Base-by-base conservation (phyloP, 1,139 yeast genomes). In the Tardiomyces blankii region DNA sequence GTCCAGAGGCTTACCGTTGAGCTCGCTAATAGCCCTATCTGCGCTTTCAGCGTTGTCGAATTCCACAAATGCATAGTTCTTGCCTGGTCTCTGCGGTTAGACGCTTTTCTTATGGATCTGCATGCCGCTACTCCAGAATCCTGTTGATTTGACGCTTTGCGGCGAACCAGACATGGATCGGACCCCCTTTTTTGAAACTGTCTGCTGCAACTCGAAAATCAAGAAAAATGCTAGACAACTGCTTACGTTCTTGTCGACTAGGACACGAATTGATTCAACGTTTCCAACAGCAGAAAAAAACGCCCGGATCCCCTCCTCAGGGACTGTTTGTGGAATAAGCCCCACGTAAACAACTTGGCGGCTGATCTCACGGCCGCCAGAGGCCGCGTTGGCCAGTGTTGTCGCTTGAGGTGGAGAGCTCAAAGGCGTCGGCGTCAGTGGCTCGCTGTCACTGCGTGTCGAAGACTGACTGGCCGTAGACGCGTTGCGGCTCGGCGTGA, bases 41-140 rank as follows among this genome's bases (percentile, higher is more conserved):
- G 95, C 95, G 39, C 73, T 70, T 38, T 68, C 70, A 42, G 77
- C 72, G 46, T 69, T 69, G 41, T 73, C 78, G 57, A 77, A 87
- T 63, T 87, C 95, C 46, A 87, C 77, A 63, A 88, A 88, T 1
- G 94, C 95, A 63, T 87, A 88, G 61, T 83, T 83, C 59, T 77
- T 79, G 11, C 86, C 85, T 9, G 75, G 75, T 54, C 75, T 74
- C 62, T 53, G 39, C 38, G 84, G 60, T 86, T 21, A 21, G 25
- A 5, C 25, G 25, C 25, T n/a, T n/a, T n/a, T n/a, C n/a, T n/a
- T n/a, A n/a, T n/a, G n/a, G n/a, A n/a, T n/a, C n/a, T n/a, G n/a
- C n/a, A n/a, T n/a, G n/a, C n/a, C n/a, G n/a, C n/a, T n/a, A n/a
- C n/a, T n/a, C n/a, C n/a, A n/a, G n/a, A n/a, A n/a, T n/a, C n/a